Evolutionary conservation across 768 basidiomycete genomes (phyloP).

Genomic region (Auricularia sp.): DNA sequence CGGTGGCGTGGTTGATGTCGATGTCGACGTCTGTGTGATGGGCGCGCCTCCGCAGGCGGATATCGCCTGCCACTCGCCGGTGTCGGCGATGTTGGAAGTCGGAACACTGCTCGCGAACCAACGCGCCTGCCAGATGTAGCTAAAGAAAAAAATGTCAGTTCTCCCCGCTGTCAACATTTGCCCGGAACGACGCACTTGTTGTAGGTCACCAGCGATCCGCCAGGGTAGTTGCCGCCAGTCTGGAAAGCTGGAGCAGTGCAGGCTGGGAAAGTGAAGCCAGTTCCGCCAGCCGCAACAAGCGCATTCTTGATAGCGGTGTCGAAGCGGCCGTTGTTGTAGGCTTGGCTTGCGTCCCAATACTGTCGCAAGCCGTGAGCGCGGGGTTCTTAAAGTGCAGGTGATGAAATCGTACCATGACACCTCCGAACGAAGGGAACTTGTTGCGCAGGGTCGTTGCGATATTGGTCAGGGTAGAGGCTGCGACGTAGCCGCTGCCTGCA

Average conservation of each 20-base stretch:
- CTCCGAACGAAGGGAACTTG: slow-evolving; percentile 58
- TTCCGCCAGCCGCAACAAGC: slow-evolving; percentile 51
- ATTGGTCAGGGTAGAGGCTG: slow-evolving; percentile 29
- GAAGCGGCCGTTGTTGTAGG: slow-evolving; percentile 8
- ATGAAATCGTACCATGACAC: slow-evolving; percentile 39
- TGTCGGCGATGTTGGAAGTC: slow-evolving; percentile 3
- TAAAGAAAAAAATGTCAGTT: not conserved
- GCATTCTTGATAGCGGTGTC: slow-evolving; percentile 42
- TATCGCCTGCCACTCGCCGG: slow-evolving; percentile 9
- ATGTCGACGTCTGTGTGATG: slow-evolving; percentile 10
- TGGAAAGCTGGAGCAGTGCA: slow-evolving; percentile 45
- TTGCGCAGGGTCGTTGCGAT: slow-evolving; percentile 42
- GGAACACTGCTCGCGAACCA: slow-evolving; percentile 7
- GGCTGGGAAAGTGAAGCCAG: slow-evolving; percentile 54
- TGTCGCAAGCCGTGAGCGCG: not conserved
- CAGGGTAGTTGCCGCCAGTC: slow-evolving; percentile 40
- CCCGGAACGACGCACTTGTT: slow-evolving; percentile 23
- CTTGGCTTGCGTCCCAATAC: slow-evolving; percentile 12
- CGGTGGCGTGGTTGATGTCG: slow-evolving; percentile 13
- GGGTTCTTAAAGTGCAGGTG: not conserved
- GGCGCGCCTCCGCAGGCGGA: slow-evolving; percentile 3
- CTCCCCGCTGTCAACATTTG: not conserved
- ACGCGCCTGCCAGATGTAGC: slow-evolving; percentile 9
- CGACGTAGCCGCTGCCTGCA: slow-evolving; percentile 52
- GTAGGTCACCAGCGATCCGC: slow-evolving; percentile 43